Conservation (phyloP, 169 alveolate species). For the Cryptosporidium sp. region DNA sequence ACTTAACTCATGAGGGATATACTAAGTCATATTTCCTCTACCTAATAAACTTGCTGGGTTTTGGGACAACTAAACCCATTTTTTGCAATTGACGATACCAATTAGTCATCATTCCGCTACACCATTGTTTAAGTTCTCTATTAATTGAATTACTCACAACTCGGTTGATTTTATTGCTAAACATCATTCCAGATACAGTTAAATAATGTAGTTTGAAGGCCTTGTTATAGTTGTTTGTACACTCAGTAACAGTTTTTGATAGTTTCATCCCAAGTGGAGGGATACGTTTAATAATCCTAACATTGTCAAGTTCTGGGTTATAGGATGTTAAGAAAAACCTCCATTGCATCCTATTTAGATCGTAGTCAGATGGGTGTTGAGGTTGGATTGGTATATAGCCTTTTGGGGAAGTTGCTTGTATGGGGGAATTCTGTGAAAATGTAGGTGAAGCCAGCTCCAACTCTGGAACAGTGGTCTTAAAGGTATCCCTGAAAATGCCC, state of each 20-base stretch:
- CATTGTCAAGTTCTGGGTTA: slow-evolving; percentile 37
- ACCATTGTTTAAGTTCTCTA: slow-evolving; percentile 59
- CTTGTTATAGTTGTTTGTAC: slow-evolving; percentile 7
- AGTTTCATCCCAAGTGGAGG: slow-evolving; percentile 65
- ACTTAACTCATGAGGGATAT: neutral
- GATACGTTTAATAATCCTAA: neutral
- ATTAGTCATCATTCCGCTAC: slow-evolving; percentile 43
- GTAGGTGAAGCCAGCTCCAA: slow-evolving; percentile 4
- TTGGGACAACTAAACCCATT: slow-evolving; percentile 44
- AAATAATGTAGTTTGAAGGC: slow-evolving; percentile 28
- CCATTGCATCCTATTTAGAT: slow-evolving; percentile 66
- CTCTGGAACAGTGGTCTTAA: neutral
- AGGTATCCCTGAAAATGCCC: neutral
- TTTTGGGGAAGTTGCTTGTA: neutral
- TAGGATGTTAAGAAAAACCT: slow-evolving; percentile 5
- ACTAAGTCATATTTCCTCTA: slow-evolving; percentile 2
- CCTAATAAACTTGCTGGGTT: slow-evolving; percentile 16
- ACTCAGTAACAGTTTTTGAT: slow-evolving; percentile 30
- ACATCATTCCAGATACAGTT: slow-evolving; percentile 42
- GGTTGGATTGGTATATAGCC: neutral
- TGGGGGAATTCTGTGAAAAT: neutral
- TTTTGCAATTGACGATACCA: slow-evolving; percentile 59
- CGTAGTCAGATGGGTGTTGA: slow-evolving; percentile 28
- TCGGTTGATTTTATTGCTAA: slow-evolving; percentile 21
- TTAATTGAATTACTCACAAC: neutral